Base-by-base conservation (phyloP, 2,329 filamentous ascomycete species). In the Simplicillium sp. region DNA sequence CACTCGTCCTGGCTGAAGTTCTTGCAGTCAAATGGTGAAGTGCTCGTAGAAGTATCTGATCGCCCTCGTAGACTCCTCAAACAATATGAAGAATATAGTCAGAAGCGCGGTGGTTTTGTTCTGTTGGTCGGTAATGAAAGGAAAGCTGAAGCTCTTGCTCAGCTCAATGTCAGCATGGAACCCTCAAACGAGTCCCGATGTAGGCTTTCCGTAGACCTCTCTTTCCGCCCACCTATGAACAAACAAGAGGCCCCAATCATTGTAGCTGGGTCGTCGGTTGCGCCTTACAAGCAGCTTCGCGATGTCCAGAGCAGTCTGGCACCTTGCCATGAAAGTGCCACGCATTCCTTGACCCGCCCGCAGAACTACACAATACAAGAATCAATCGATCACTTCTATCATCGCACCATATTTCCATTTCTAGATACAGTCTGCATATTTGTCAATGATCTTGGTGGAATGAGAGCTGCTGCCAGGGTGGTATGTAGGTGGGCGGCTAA, bases 361-460 rank as follows among this genome's bases (percentile, higher is more conserved):
- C 20, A 25, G 9, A 25, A 41, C 29, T 18, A 29, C 16, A 36
- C 25, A 16, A 11, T 29, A 17, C n/a, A 14, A 13, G 32, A 18
- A 20, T 25, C n/a, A 16, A 35, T 36, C 31, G 39, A 41, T 29
- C 18, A 36, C n/a, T 18, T 41, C 18, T 32, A 37, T 25, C 39
- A 41, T 32, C 25, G 28, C 18, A 13, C 37, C 7, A 29, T 49
- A 18, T 40, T 49, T 35, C 43, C 47, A 18, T 47, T 41, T 31
- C 43, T 42, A 7, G 45, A 49, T 37, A 45, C 47, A 31, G 29
- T 49, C 15, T 49, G 47, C 31, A 18, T 49, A 32, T 49, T 49
- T 18, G 39, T 49, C 12, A 38, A 45, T 18, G 45, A 49, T 39
- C 25, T 49, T 28, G 47, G 47, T 20, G 45, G 45, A 18, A 40